Evolutionary conservation across 1,284 basidiomycete species (phyloP), one percentile per base, ranked within the genome.

Genomic region (Retiboletus flavoniger): DNA sequence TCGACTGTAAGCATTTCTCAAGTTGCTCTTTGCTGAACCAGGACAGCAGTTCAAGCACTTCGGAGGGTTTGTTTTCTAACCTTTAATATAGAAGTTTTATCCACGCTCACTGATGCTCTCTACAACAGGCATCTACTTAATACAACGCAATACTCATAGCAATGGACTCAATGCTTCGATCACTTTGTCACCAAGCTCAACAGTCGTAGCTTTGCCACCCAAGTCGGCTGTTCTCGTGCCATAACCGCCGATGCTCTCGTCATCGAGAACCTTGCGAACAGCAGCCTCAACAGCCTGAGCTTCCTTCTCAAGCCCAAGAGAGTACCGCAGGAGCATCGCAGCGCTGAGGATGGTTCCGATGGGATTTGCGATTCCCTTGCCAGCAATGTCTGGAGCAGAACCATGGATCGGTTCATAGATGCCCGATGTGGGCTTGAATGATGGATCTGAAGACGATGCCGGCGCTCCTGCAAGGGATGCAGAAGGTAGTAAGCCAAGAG

Each of bases 331-430:
- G 56, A 98, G 87, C 87, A 99, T 87, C 3, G 95, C 95, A 5
- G 91, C 93, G 53, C 94, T 97, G 53, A 99, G 87, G 69, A 99
- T 98, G 16, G 96, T 98, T 48, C 96, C 97, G 63, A 99, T 84
- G 31, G 96, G 96, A 74, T 98, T 99, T 58, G 96, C 96, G 65
- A 98, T 95, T 31, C 93, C 93, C 70, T 93, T 79, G 2, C 94
- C 95, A 7, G 95, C 94, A 62, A 98, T 98, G 67, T 98, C 96
- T 46, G 96, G 96, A 2, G 96, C 96, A 32, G 93, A 96, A 49
- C 93, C 92, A 67, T 94, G 92, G 58, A 97, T 96, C 55, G 96
- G 96, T 74, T 99, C 96, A 77, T 99, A 99, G 51, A 99, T 76
- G 47, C 97, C 97, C 13, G 82, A 73, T 0, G 87, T 88, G 7